Base-by-base conservation (phyloP, 139 green algal genomes). In the Haematococcus lacustris region DNA sequence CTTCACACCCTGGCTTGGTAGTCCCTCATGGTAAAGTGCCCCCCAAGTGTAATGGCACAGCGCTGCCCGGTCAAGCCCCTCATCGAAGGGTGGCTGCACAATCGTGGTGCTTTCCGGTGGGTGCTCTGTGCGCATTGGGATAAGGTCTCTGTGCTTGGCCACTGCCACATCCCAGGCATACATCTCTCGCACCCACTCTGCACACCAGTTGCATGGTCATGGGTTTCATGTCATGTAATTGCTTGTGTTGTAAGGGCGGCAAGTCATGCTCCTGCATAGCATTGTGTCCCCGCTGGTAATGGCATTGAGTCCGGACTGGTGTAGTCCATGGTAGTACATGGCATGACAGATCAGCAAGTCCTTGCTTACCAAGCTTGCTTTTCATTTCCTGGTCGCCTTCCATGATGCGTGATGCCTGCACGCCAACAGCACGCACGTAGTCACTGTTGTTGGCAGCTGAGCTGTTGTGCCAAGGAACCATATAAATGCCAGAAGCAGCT, bases 1-100 rank as follows among this genome's bases (percentile, higher is more conserved):
- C 62, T 74, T 74, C 28, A 38, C 68, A 3, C 51, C 38, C 40
- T 72, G 37, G 35, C 53, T 67, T 7, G 60, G 39, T 30, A 53
- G 2, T 9, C 70, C 72, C 47, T 77, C 72, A 34, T 77, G 64
- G 51, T 78, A 80, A 60, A 84, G 71, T 2, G 78, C 75, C 1
- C 86, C 89, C 91, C 90, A 96, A 0, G 93, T 97, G 84, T 97
- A 97, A 78, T 97, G 93, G 51, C 83, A 87, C 76, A 96, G 84
- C 35, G 83, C 83, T 0, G 92, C 91, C 0, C 82, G 39, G 25
- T 88, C 91, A 3, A 92, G 62, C 9, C 40, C 65, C 23, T 71
- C 40, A 13, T 85, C 79, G 57, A 81, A 78, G 2, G 79, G 79
- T 34, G 75, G 91, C 81, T 98, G 92, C 38, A 78, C 75, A 30